Base-by-base conservation (phyloP, 2,329 filamentous ascomycete species). In the Bisporella sp. region DNA sequence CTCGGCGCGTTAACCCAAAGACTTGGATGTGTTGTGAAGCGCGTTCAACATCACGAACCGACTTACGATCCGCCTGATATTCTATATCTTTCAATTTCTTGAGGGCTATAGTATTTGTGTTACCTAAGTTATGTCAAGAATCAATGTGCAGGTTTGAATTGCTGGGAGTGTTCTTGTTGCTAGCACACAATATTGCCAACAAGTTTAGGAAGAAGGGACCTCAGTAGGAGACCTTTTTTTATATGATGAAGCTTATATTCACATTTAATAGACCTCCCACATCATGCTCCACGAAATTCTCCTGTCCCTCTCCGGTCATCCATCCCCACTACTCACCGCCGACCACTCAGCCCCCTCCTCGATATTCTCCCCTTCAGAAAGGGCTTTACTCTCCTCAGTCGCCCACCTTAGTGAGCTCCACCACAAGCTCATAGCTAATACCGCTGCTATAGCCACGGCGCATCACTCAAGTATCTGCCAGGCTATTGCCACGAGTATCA, bases 211-310 rank as follows among this genome's bases (percentile, higher is more conserved):
- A 35, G 28, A 50, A 47, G 45, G 48, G 46, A 33, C 29, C 33
- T 39, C 31, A 44, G 33, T 46, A 48, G 39, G 51, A 46, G 30
- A 48, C 40, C 5, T 13, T 33, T 13, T 30, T 37, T 5, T 29
- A 4, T n/a, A 12, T 31, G 28, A 13, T 21, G 29, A 30, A 5
- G 29, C 21, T 47, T 21, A 49, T 45, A 52, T n/a, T 51, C 28
- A 30, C 43, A 29, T 29, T 45, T 6, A 32, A 46, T 30, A 59
- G 37, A 47, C 42, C 41, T 6, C 32, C 44, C 7, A 31, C 49
- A 59, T 39, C 52, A 99, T 99, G 93, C 87, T 99, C 69, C 93
- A 97, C 80, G 93, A 99, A 77, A 89, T 99, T 73, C 83, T 97
- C 70, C 85, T 99, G 70, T 92, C 91, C 68, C 84, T 97, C 70